Conservation (phyloP, 768 basidiomycete genomes). For the Rhizopogon vesiculosus region DNA sequence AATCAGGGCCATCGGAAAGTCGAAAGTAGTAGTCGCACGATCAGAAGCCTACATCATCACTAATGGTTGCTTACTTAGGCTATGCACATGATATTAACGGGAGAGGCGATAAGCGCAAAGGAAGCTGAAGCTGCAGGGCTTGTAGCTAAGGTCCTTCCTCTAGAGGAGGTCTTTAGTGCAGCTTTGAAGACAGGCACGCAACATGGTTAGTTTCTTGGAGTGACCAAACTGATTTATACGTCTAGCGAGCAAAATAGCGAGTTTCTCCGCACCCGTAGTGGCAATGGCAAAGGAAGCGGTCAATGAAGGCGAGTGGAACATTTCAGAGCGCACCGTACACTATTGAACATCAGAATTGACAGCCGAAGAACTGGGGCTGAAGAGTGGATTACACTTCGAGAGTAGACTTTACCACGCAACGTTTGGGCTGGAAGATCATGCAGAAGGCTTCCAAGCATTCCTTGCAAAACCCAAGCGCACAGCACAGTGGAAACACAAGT, state of each 20-base stretch:
- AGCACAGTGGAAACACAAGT: constrained; percentile 39
- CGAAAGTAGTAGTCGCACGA: constrained; percentile 26
- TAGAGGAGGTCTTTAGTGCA: constrained; percentile 35
- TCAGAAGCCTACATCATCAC: background rate
- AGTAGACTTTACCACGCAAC: constrained; percentile 44
- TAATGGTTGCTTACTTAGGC: constrained; percentile 23
- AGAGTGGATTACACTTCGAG: constrained; percentile 42
- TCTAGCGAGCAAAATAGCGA: constrained; percentile 26
- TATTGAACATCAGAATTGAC: background rate
- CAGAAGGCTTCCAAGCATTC: constrained; percentile 47
- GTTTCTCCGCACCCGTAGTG: constrained; percentile 25
- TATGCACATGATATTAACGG: constrained; percentile 55
- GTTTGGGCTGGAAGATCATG: constrained; percentile 45
- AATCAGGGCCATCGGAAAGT: constrained; percentile 81
- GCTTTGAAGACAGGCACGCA: constrained; percentile 36
- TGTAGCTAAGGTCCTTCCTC: constrained; percentile 38
- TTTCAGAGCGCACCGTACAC: background rate
- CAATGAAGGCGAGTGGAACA: constrained; percentile 31
- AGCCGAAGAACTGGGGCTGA: constrained; percentile 45
- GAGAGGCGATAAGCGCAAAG: constrained; percentile 38
- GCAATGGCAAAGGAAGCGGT: constrained; percentile 48
- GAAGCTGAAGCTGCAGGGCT: constrained; percentile 45
- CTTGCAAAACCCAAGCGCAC: constrained; percentile 37
- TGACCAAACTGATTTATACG: background rate
- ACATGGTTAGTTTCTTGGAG: background rate